These are phyloP conservation scores for Pythium brassicae DNA, from an alignment of 352 stramenopile species.

Conservation along the genomic window DNA sequence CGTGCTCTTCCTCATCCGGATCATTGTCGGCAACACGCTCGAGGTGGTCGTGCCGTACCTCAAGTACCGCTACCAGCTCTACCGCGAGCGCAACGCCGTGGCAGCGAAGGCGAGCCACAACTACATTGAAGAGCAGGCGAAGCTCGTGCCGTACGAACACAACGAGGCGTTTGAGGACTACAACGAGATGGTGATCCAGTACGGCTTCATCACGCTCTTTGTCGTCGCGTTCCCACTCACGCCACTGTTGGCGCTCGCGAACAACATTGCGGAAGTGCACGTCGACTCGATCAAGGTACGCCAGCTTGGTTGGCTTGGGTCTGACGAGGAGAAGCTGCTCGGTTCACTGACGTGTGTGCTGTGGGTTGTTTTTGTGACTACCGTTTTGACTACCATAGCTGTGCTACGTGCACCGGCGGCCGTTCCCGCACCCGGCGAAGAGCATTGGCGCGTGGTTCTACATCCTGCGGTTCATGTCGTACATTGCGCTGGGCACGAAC, in stretches of 20 bases:
- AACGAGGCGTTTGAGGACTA: slow-evolving; percentile 87
- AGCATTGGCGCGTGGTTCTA: slow-evolving; percentile 93
- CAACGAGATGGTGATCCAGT: slow-evolving; percentile 93
- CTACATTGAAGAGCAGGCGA: slow-evolving; percentile 82
- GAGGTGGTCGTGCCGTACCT: slow-evolving; percentile 85
- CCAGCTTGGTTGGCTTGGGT: not conserved
- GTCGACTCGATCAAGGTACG: slow-evolving; percentile 76
- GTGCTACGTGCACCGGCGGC: slow-evolving; percentile 69
- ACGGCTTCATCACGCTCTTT: slow-evolving; percentile 95
- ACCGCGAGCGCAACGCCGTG: slow-evolving; percentile 29
- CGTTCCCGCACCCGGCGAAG: slow-evolving; percentile 74
- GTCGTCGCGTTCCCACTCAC: slow-evolving; percentile 92
- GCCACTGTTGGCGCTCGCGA: slow-evolving; percentile 84
- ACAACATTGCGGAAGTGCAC: slow-evolving; percentile 91
- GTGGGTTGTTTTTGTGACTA: not conserved
- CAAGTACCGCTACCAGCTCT: slow-evolving; percentile 74
- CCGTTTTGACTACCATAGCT: slow-evolving; percentile 15
- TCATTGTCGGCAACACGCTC: slow-evolving; percentile 90
- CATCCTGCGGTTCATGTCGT: slow-evolving; percentile 79
- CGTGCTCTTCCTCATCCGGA: slow-evolving; percentile 90
- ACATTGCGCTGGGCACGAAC: slow-evolving; percentile 76
- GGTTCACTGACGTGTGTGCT: not conserved
- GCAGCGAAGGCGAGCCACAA: slow-evolving; percentile 50
- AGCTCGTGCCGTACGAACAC: slow-evolving; percentile 76
- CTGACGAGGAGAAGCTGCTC: not conserved